Evolutionary conservation across 2,329 filamentous ascomycete species (phyloP), one percentile per base, ranked within the genome.

Genomic region (Leptographium galeiforme): DNA sequence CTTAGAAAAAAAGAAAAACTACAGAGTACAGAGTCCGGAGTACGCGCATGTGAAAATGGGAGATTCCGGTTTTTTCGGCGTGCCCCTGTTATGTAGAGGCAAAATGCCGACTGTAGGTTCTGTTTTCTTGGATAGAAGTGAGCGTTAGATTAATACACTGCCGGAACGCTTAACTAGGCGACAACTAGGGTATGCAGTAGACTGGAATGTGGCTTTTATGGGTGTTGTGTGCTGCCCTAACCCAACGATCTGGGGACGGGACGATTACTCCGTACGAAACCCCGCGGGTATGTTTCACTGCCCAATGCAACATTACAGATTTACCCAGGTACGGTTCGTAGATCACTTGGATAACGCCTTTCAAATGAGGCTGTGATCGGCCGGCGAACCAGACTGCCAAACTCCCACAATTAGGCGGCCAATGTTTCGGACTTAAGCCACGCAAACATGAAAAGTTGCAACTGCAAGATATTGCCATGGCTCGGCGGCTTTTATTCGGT

Each of bases 321-420:
- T 41, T 16, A 18, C 8, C 40, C n/a, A 14, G 41, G 18, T 25
- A 12, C 41, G 41, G 19, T 4, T 25, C 41, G 16, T 44, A 41
- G 55, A 56, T 56, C 57, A 33, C 19, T 44, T 52, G 40, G 41
- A 51, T 38, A 50, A 33, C 49, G 40, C 16, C 43, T 39, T 44
- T 48, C 25, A 25, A 43, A 50, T 54, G 54, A 55, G 56, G 57
- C 57, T 57, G 54, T 55, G 55, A 57, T 56, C 53, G 53, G 34
- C 53, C 50, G 45, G 38, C 16, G 18, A 53, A 18, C 40, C 8
- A 10, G 8, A 18, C 40, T 41, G 40, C 19, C 40, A 41, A 41
- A 41, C 8, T 10, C n/a, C n/a, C 34, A 16, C 2, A 41, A 41
- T 8, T 13, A 19, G n/a, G n/a, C 16, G n/a, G 40, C 7, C 40